Conservation (phyloP, 1,284 basidiomycete species). For the Violaceomyces palustris region DNA sequence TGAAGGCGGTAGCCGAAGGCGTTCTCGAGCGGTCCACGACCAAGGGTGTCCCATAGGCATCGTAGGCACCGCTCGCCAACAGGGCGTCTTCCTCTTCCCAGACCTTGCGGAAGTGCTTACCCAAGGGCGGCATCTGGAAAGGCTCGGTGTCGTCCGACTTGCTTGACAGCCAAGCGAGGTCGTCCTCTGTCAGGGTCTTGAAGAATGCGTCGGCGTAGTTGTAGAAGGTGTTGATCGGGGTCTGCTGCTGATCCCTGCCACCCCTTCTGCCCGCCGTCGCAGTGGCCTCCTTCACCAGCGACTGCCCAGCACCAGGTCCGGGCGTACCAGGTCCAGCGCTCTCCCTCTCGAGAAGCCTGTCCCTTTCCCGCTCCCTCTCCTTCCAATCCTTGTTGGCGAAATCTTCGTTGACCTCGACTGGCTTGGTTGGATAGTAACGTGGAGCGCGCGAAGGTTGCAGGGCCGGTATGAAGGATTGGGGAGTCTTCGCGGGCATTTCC, state of each 20-base stretch:
- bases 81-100: constrained; percentile 84
- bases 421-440: constrained; percentile 38
- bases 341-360: constrained; percentile 28
- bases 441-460: constrained; percentile 22
- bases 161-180: constrained; percentile 49
- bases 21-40: constrained; percentile 4
- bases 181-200: constrained; percentile 51
- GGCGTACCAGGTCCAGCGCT: constrained; percentile 29
- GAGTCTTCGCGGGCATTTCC: constrained; percentile 36
- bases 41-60: constrained; percentile 19
- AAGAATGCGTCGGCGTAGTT: constrained; percentile 49
- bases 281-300: constrained; percentile 28
- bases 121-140: constrained; percentile 77
- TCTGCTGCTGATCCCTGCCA: constrained; percentile 40
- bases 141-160: constrained; percentile 74
- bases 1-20: constrained; percentile 8
- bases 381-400: constrained; percentile 48
- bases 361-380: constrained; percentile 42
- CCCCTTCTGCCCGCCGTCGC: constrained; percentile 25
- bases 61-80: constrained; percentile 43
- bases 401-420: constrained; percentile 43
- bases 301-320: constrained; percentile 24
- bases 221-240: constrained; percentile 46
- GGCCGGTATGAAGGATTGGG: constrained; percentile 33
- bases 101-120: constrained; percentile 74